Base-by-base conservation (phyloP, 148 eudicot genomes). In the Fallopia convolvulus region DNA sequence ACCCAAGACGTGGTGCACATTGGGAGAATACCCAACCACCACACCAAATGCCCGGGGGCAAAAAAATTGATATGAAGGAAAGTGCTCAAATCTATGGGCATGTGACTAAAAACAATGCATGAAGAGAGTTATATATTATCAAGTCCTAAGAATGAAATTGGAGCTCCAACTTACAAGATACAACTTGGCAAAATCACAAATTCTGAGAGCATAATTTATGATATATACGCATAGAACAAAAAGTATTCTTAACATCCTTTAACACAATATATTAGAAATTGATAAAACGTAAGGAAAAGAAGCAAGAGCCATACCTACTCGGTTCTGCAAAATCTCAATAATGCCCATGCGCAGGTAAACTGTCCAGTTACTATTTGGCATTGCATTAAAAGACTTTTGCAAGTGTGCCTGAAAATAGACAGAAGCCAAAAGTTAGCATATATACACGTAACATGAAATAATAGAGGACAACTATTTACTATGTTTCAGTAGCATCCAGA, bases 241-340 rank as follows among this genome's bases (percentile, higher is more conserved):
- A 56, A 30, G 14, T 39, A 47, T 2, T 74, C 33, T 48, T 26
- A 23, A 21, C 33, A 49, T 46, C 23, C 8, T 5, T 3, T 3
- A n/a, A 47, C 17, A 63, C 23, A 8, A 18, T 6, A 2, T 72
- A 14, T 5, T 49, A 68, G 20, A 71, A 33, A 52, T 73, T 47
- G 60, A 53, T 53, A 36, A 75, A 72, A 48, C 56, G 12, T 72
- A 30, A 79, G 74, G 81, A 73, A 26, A 26, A 26, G 30, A 26
- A 26, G 30, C 46, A 20, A 75, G 41, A 65, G 21, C 80, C 87
- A 6, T 88, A 93, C 98, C 93, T 70, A 90, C 93, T 44, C 99
- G 93, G 76, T 88, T 92, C 73, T 92, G 95, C 77, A 92, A 83
- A 77, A 94, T 82, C 63, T 90, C 96, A 79, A 94, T 81, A 60